Conservation (phyloP, 768 basidiomycete genomes). For the Amanita fuliginea region DNA sequence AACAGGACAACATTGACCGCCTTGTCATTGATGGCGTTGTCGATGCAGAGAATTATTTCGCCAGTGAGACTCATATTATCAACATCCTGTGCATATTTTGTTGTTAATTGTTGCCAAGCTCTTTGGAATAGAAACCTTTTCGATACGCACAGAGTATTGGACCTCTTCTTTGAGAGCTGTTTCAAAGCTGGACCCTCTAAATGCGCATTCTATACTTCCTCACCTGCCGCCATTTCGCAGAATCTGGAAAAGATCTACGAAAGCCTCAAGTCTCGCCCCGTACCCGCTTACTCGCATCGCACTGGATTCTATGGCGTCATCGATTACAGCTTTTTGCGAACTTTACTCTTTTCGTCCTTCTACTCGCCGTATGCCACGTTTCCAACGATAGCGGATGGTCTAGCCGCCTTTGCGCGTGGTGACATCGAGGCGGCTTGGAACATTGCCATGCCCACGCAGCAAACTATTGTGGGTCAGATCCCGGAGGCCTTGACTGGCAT, state of each 20-base stretch:
- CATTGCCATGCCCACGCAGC: background rate
- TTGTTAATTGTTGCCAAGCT: slow-evolving; percentile 11
- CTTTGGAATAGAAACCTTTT: slow-evolving; percentile 23
- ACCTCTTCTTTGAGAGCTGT: slow-evolving; percentile 15
- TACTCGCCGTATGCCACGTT: background rate
- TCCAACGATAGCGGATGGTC: background rate
- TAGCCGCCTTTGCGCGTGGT: background rate
- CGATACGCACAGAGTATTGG: slow-evolving; percentile 15
- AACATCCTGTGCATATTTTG: background rate
- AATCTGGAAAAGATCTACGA: slow-evolving; percentile 25
- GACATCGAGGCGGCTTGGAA: background rate
- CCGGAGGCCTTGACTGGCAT: slow-evolving; percentile 10
- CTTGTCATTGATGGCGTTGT: slow-evolving; percentile 21
- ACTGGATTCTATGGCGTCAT: slow-evolving; percentile 22
- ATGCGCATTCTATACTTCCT: slow-evolving; percentile 29
- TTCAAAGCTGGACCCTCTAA: slow-evolving; percentile 21
- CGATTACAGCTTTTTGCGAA: slow-evolving; percentile 16
- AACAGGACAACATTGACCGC: slow-evolving; percentile 20
- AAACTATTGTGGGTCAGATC: background rate
- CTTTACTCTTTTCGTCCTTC: slow-evolving; percentile 15
- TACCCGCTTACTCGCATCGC: slow-evolving; percentile 18
- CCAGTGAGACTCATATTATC: slow-evolving; percentile 6
- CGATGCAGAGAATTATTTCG: slow-evolving; percentile 16
- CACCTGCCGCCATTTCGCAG: slow-evolving; percentile 18
- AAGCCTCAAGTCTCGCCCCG: slow-evolving; percentile 12